Conservation (phyloP, 805 yeast species). For the Wickerhamiella slavikovae region DNA sequence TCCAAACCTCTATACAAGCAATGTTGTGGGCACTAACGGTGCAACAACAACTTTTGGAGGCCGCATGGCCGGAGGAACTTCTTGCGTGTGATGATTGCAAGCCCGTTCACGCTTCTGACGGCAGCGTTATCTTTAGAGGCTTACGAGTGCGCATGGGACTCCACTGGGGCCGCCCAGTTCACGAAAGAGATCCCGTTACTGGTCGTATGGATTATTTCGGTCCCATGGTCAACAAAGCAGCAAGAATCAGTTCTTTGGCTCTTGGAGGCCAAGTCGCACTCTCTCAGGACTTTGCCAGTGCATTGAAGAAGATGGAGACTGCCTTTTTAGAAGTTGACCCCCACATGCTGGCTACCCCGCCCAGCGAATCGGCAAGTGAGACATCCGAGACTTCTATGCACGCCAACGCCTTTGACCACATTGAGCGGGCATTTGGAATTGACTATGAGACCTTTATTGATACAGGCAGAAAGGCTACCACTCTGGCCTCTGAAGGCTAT, state of each 20-base stretch:
- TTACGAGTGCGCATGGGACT: conserved; percentile 93
- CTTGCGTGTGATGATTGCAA: conserved; percentile 68
- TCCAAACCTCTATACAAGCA: conserved; percentile 81
- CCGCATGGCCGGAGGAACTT: conserved; percentile 93
- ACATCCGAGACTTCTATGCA: too few species aligned
- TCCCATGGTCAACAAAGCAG: conserved; percentile 92
- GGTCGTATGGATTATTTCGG: conserved; percentile 98
- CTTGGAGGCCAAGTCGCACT: conserved; percentile 96
- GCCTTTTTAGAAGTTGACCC: conserved; percentile 17
- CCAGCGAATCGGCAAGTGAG: conserved; percentile 28
- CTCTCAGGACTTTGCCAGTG: conserved; percentile 61
- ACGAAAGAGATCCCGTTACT: conserved; percentile 86
- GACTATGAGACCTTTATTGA: conserved; percentile 1
- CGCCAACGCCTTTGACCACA: too few species aligned
- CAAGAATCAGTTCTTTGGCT: conserved; percentile 84
- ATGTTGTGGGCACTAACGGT: conserved; percentile 87
- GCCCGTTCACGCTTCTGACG: conserved; percentile 43
- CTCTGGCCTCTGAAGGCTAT: conserved; percentile 48
- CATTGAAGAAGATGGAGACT: conserved; percentile 21
- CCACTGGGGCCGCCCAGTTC: conserved; percentile 96
- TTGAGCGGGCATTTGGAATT: not conserved
- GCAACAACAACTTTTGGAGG: conserved; percentile 60
- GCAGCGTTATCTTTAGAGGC: conserved; percentile 57
- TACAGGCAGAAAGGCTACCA: not conserved
- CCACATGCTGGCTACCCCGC: conserved; percentile 12